Conservation (phyloP, 768 basidiomycete genomes). For the Thelephora aurantiotincta region DNA sequence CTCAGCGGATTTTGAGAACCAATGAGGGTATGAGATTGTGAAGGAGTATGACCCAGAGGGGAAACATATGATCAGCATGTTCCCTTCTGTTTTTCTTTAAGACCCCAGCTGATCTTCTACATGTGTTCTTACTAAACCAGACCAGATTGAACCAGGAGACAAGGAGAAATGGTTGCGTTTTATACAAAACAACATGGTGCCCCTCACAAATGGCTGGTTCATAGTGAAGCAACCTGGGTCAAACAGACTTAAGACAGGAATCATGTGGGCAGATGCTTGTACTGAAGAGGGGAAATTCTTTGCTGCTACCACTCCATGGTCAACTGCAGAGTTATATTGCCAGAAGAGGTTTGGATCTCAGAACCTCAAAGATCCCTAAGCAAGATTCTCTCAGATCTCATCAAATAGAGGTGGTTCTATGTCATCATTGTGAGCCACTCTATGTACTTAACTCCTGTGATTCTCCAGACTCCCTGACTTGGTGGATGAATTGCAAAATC, state of each 20-base stretch:
- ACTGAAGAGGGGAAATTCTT: slow-evolving; percentile 44
- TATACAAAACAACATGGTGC: slow-evolving; percentile 35
- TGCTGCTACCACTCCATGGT: slow-evolving; percentile 35
- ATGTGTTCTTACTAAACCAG: slow-evolving; percentile 69
- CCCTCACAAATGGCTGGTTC: slow-evolving; percentile 42
- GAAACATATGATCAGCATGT: slow-evolving; percentile 52
- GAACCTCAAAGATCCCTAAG: slow-evolving; percentile 44
- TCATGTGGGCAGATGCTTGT: slow-evolving; percentile 51
- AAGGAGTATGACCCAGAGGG: slow-evolving; percentile 47
- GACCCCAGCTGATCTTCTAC: neutral
- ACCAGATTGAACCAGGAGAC: slow-evolving; percentile 43
- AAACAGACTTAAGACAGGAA: slow-evolving; percentile 30
- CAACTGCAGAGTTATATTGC: slow-evolving; percentile 31
- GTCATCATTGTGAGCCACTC: neutral
- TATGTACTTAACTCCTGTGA: neutral
- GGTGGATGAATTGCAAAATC: slow-evolving; percentile 37
- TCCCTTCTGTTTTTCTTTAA: neutral
- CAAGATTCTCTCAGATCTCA: slow-evolving; percentile 44
- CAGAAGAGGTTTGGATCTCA: slow-evolving; percentile 40
- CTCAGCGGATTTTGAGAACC: slow-evolving; percentile 69
- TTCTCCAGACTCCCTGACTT: slow-evolving; percentile 43
- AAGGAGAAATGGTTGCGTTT: slow-evolving; percentile 41
- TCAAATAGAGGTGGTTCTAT: slow-evolving; percentile 36
- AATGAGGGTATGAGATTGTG: slow-evolving; percentile 56
- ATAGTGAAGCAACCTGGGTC: slow-evolving; percentile 32